Percentiles rank a stretch among this genome's conserved stretches.
phyloP scores from a whole-genome alignment of 805 yeast genomes.

The Starmerella cellae region DNA sequence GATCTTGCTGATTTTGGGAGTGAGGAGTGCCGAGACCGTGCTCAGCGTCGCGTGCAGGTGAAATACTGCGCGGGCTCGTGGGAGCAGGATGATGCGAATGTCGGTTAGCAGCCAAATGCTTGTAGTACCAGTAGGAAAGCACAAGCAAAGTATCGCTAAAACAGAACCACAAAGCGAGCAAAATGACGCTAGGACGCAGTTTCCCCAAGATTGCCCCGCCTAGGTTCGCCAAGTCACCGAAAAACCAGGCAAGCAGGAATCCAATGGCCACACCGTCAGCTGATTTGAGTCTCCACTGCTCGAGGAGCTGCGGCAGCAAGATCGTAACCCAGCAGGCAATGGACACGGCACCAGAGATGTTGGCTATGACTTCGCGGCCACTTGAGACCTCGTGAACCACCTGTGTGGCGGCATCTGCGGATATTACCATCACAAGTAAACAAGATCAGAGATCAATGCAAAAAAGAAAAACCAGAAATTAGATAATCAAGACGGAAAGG shows the following conservation, averaged over 20 bases:
- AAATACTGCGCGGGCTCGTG: not conserved
- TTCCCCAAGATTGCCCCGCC: conserved; percentile 59
- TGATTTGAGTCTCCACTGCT: conserved; percentile 59
- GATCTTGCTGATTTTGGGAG: not conserved
- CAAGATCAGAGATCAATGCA: no score
- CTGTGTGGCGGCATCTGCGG: no score
- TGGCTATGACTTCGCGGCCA: conserved; percentile 31
- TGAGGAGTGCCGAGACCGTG: not conserved
- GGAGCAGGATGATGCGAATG: not conserved
- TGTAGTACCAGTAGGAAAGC: conserved; percentile 45
- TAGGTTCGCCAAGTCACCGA: conserved; percentile 59
- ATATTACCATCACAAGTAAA: no score
- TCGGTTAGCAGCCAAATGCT: conserved; percentile 4
- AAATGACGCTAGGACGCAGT: conserved; percentile 52
- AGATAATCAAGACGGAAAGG: no score
- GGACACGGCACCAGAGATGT: conserved; percentile 54
- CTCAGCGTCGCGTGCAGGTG: not conserved
- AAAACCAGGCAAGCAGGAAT: conserved; percentile 54
- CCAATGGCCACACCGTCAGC: conserved; percentile 66
- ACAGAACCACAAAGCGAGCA: conserved; percentile 66
- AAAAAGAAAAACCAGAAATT: no score
- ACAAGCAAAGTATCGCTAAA: conserved; percentile 53
- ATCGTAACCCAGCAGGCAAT: conserved; percentile 72
- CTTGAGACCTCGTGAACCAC: conserved; percentile 1
- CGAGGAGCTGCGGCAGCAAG: conserved; percentile 62